Conservation (phyloP, 2,329 filamentous ascomycete genomes). For the Fusarium sarcochroum region DNA sequence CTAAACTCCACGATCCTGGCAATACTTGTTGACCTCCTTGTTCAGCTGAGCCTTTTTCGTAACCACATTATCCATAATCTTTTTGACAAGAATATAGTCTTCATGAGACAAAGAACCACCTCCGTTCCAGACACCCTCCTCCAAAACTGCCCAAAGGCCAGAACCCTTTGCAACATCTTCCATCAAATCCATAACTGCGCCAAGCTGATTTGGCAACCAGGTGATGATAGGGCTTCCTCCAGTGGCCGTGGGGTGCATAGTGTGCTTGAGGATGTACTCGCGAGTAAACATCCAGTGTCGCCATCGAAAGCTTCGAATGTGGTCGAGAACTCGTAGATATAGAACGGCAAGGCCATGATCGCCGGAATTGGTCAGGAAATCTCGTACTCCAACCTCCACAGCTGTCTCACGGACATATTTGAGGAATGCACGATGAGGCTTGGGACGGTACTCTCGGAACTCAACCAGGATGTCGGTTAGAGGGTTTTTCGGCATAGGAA, state of each 20-base stretch:
- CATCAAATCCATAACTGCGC: slow-evolving; percentile 82
- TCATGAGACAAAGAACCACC: slow-evolving; percentile 34
- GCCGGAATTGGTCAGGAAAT: slow-evolving; percentile 58
- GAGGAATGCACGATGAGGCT: slow-evolving; percentile 89
- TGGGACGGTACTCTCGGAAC: slow-evolving; percentile 90
- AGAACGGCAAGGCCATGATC: slow-evolving; percentile 64
- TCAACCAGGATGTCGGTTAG: slow-evolving; percentile 90
- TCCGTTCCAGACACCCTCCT: slow-evolving; percentile 37
- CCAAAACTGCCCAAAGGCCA: slow-evolving; percentile 38
- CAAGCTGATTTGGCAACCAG: slow-evolving; percentile 86
- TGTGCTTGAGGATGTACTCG: slow-evolving; percentile 87
- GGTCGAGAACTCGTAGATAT: slow-evolving; percentile 77
- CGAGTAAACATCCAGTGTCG: slow-evolving; percentile 88
- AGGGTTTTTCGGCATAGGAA: slow-evolving; percentile 90
- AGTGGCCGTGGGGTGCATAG: slow-evolving; percentile 81
- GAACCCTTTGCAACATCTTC: slow-evolving; percentile 64
- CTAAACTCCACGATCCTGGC: slow-evolving; percentile 69
- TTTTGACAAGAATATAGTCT: slow-evolving; percentile 41
- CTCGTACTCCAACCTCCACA: slow-evolving; percentile 66
- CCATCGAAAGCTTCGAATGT: slow-evolving; percentile 87
- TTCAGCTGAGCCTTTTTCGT: slow-evolving; percentile 75
- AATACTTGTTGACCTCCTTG: slow-evolving; percentile 84
- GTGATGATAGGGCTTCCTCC: slow-evolving; percentile 87
- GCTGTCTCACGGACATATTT: slow-evolving; percentile 73
- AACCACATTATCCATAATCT: slow-evolving; percentile 76